Evolutionary conservation across 305 asterid species (phyloP).

Genomic region (Solanum chacoense): DNA sequence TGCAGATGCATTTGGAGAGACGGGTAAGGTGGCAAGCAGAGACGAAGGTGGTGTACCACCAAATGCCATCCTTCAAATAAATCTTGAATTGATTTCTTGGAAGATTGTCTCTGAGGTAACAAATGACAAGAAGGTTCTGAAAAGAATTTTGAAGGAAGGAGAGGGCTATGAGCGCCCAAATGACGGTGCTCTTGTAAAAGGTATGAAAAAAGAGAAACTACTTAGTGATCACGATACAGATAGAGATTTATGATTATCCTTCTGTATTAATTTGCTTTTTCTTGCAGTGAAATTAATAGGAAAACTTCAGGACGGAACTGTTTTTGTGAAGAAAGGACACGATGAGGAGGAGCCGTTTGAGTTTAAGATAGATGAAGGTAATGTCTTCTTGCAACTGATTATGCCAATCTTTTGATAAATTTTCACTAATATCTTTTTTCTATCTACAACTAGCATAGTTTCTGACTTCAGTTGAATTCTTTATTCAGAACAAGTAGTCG

Average conservation of each 20-base stretch:
- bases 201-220: not conserved
- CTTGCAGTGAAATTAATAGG: slow-evolving; percentile 16
- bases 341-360: slow-evolving; percentile 13
- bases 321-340: slow-evolving; percentile 9
- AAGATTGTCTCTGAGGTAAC: slow-evolving; percentile 15
- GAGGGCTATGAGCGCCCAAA: slow-evolving; percentile 18
- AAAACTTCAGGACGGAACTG: slow-evolving; percentile 16
- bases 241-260: not conserved
- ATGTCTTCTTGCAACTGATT: not conserved
- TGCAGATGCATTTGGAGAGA: slow-evolving; percentile 22
- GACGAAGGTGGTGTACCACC: slow-evolving; percentile 6
- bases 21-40: not conserved
- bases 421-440: not conserved
- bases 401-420: not conserved
- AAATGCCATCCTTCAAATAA: slow-evolving; percentile 11
- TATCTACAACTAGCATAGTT: not conserved
- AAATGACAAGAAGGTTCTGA: slow-evolving; percentile 15
- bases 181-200: slow-evolving; percentile 13
- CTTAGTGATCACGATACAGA: not conserved
- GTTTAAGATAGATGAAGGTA: slow-evolving; percentile 22
- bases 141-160: slow-evolving; percentile 18
- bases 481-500: slow-evolving; percentile 13
- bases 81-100: slow-evolving; percentile 20
- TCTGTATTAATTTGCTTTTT: not conserved
- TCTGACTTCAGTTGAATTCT: not conserved